Evolutionary conservation across 805 yeast genomes (phyloP).

Genomic region (Wickerhamomyces silvicola): DNA sequence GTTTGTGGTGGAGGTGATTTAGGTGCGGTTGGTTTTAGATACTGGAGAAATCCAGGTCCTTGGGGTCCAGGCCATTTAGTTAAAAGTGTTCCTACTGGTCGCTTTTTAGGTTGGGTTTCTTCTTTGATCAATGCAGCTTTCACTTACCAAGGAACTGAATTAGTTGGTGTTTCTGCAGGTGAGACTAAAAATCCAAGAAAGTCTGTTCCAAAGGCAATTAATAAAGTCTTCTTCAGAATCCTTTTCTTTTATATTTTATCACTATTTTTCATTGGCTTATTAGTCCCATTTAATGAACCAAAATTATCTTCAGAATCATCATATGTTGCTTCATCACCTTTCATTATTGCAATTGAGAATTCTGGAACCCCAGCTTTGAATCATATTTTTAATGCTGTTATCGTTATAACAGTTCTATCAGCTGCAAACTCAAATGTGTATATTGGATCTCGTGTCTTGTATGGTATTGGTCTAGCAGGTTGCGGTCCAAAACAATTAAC

Average conservation of each 20-base stretch:
- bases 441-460: slow-evolving; percentile 64
- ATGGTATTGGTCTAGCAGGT: slow-evolving; percentile 52
- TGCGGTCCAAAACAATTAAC: slow-evolving; percentile 52
- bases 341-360: slow-evolving; percentile 62
- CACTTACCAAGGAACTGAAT: slow-evolving; percentile 76
- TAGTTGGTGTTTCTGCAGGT: slow-evolving; percentile 71
- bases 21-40: slow-evolving; percentile 73
- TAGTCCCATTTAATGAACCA: slow-evolving; percentile 61
- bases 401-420: slow-evolving; percentile 57
- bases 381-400: slow-evolving; percentile 66
- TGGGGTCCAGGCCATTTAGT: slow-evolving; percentile 62
- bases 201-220: slow-evolving; percentile 55
- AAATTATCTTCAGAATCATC: slow-evolving; percentile 31
- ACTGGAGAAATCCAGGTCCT: slow-evolving; percentile 76
- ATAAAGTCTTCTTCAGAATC: slow-evolving; percentile 62
- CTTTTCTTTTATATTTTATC: slow-evolving; percentile 59
- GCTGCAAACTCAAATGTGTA: slow-evolving; percentile 75
- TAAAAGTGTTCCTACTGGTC: slow-evolving; percentile 41
- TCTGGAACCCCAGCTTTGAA: slow-evolving; percentile 64
- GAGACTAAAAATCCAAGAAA: slow-evolving; percentile 57
- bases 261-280: slow-evolving; percentile 60
- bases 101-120: slow-evolving; percentile 65
- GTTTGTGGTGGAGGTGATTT: slow-evolving; percentile 67
- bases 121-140: slow-evolving; percentile 69
- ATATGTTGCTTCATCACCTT: slow-evolving; percentile 58